Evolutionary conservation across 305 asterid species (phyloP).

Genomic region (Caryopteris hybrid): DNA sequence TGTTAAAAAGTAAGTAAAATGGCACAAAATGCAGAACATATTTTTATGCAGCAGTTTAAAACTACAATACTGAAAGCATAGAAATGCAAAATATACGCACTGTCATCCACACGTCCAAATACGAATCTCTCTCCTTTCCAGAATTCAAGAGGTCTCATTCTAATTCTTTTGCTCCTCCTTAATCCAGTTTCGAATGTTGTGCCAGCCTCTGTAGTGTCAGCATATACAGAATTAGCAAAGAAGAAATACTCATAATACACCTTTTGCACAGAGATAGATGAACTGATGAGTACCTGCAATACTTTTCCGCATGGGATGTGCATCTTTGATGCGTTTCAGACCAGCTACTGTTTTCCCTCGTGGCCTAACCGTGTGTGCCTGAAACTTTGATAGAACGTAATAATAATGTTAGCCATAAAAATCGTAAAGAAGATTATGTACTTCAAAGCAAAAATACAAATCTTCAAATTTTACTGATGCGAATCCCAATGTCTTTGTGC

Average conservation of each 20-base stretch:
- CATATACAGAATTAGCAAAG: conserved; percentile 16
- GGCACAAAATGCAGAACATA: background rate
- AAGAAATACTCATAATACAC: background rate
- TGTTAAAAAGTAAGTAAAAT: background rate
- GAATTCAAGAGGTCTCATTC: conserved; percentile 74
- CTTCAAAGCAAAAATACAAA: background rate
- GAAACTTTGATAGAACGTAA: conserved; percentile 16
- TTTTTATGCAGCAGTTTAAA: background rate
- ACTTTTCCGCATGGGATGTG: conserved; percentile 63
- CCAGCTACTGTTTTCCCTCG: conserved; percentile 30
- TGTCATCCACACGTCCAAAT: conserved; percentile 57
- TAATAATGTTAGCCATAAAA: background rate
- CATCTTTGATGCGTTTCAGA: conserved; percentile 43
- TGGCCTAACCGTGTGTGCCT: conserved; percentile 37
- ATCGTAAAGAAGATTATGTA: background rate
- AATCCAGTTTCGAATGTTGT: conserved; percentile 68
- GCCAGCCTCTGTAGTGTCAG: conserved; percentile 62
- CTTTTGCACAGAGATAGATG: background rate
- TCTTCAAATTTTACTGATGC: conserved; percentile 7
- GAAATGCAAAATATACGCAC: conserved; percentile 46
- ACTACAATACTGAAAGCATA: background rate
- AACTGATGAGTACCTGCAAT: conserved; percentile 63
- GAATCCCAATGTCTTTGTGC: background rate
- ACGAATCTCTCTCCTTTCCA: conserved; percentile 93
- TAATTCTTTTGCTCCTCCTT: conserved; percentile 85